Evolutionary conservation across 2,329 filamentous ascomycete species (phyloP).

Genomic region (Calonectria leucothoes): DNA sequence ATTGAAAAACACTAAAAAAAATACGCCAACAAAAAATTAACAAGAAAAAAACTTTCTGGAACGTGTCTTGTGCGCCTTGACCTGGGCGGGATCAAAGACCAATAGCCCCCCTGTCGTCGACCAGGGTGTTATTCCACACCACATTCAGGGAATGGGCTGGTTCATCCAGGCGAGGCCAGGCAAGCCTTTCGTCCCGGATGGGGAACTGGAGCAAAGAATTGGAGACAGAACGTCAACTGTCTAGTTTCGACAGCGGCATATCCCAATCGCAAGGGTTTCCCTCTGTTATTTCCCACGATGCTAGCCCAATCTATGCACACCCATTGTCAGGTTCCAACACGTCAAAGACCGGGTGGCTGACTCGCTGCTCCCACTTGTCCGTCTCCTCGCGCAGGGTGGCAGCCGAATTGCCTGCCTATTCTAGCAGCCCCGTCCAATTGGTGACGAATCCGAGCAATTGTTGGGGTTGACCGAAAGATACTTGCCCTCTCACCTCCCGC

Average conservation of each 20-base stretch:
- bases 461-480: constrained; percentile 1
- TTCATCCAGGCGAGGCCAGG: constrained; percentile 11
- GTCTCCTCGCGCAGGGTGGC: background rate
- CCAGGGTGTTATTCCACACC: constrained; percentile 40
- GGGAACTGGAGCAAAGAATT: constrained; percentile 10
- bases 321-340: constrained; percentile 7
- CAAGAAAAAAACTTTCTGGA: constrained; percentile 20
- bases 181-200: constrained; percentile 11
- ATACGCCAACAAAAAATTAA: background rate
- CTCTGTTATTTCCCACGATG: constrained; percentile 29
- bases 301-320: constrained; percentile 11
- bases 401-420: constrained; percentile 9
- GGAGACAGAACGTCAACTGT: constrained; percentile 9
- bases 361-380: background rate
- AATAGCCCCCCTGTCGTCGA: constrained; percentile 30
- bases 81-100: constrained; percentile 10
- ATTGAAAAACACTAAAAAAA: background rate
- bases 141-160: constrained; percentile 6
- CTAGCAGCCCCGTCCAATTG: background rate
- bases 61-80: constrained; percentile 12
- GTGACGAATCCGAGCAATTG: background rate
- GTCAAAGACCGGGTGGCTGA: constrained; percentile 2
- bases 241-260: constrained; percentile 6
- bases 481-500: background rate
- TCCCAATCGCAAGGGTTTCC: constrained; percentile 17